Base-by-base conservation (phyloP, 345 rosid genomes). In the Dimocarpus longan region DNA sequence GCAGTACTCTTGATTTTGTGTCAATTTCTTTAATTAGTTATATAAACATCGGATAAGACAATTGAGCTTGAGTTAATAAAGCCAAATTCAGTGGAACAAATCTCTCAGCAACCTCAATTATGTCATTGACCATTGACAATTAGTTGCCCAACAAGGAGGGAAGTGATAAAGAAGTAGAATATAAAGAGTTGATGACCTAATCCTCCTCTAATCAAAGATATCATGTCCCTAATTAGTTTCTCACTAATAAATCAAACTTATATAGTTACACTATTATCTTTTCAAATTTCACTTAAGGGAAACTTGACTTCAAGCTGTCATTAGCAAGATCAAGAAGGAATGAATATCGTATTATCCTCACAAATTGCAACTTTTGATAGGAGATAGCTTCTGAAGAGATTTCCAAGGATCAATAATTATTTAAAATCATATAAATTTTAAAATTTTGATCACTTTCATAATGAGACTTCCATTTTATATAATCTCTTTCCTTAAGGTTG, bases 41-140 rank as follows among this genome's bases (percentile, higher is more conserved):
- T 46, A 39, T 70, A 60, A 71, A 54, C 24, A 66, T 10, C 28
- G 68, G 78, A 78, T 48, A 64, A 74, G 82, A 79, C 74, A 57
- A 71, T 64, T 76, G 52, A 69, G 19, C 70, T 50, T 75, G 81
- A 60, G 81, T 52, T 75, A 24, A 12, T 70, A 82, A 85, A 84
- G 89, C 87, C 87, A 77, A 19, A 75, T 76, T 82, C 71, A 67
- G 75, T 70, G 88, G 87, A 82, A 78, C 82, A 80, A 80, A 83
- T 78, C 84, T 75, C 76, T 80, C 18, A 66, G 16, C 50, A 73
- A 62, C 78, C 72, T 60, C 74, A 81, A 85, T 83, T 62, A 81
- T 83, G 82, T 28, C 69, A 50, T 87, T 83, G 87, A 85, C 85
- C 85, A 85, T 73, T 81, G 81, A 78, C 79, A 79, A 85, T 73